Evolutionary conservation across 345 rosid genomes (phyloP).

Genomic region (Lepidium aucheri): DNA sequence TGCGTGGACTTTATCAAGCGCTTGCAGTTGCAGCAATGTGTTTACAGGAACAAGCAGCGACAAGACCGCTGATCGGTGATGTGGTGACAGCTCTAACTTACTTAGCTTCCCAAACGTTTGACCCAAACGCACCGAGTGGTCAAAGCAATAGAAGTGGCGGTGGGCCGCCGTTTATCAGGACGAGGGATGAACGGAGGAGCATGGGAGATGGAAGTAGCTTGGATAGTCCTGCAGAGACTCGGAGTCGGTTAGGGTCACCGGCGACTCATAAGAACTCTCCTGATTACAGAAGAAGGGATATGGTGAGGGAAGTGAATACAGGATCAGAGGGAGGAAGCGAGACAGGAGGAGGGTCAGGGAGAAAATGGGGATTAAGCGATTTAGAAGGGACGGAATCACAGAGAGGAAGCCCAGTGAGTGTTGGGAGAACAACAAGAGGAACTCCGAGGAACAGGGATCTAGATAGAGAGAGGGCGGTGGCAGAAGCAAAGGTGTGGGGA

Average conservation of each 20-base stretch:
- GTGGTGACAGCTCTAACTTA: conserved; percentile 95
- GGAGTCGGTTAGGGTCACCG: conserved; percentile 58
- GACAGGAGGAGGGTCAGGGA: conserved; percentile 68
- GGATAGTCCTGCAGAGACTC: conserved; percentile 62
- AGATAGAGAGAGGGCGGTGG: conserved; percentile 95
- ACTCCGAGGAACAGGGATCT: conserved; percentile 72
- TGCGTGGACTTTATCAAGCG: conserved; percentile 96
- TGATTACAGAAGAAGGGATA: conserved; percentile 67
- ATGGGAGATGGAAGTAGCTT: conserved; percentile 51
- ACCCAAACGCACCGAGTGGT: conserved; percentile 43
- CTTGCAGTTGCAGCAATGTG: conserved; percentile 99
- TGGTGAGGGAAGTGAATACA: conserved; percentile 40
- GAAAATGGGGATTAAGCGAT: conserved; percentile 64
- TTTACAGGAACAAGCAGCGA: conserved; percentile 93
- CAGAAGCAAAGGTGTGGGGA: conserved; percentile 98
- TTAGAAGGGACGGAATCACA: conserved; percentile 58
- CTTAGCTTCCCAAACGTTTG: conserved; percentile 89
- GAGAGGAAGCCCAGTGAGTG: conserved; percentile 63
- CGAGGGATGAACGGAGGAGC: conserved; percentile 53
- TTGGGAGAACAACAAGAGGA: conserved; percentile 60
- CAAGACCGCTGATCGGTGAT: conserved; percentile 90
- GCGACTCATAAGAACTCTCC: conserved; percentile 75
- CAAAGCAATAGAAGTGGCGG: conserved; percentile 50
- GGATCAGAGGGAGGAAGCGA: conserved; percentile 59
- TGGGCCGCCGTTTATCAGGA: conserved; percentile 62